A percentile compares a stretch with the other conserved stretches of the same genome.
Conservation (phyloP, 345 rosid species). For the Kernera saxatilis region DNA sequence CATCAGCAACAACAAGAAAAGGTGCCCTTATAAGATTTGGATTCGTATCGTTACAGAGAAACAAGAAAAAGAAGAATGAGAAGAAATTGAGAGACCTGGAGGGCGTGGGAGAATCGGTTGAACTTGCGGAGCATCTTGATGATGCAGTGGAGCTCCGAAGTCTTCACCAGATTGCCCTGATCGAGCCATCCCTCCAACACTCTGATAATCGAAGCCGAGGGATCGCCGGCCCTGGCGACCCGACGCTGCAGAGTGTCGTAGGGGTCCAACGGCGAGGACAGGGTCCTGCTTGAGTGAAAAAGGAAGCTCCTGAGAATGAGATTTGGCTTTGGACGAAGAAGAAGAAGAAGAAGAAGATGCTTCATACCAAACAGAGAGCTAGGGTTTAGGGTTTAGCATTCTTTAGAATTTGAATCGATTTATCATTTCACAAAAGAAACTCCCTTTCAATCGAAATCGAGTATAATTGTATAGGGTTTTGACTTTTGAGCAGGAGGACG, state of each 20-base stretch:
- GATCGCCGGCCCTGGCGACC: slow-evolving; percentile 35
- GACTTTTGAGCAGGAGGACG: too few species aligned
- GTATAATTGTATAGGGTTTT: not conserved
- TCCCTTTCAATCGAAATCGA: too few species aligned
- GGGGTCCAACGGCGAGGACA: slow-evolving; percentile 5
- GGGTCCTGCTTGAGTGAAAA: not conserved
- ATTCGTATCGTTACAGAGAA: too few species aligned
- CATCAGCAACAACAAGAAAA: not conserved
- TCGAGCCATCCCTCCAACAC: slow-evolving; percentile 51
- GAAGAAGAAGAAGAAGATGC: slow-evolving; percentile 9
- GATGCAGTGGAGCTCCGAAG: slow-evolving; percentile 27
- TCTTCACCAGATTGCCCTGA: slow-evolving; percentile 33
- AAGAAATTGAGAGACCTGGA: slow-evolving; percentile 36
- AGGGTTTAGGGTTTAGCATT: too few species aligned
- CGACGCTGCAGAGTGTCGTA: slow-evolving; percentile 34
- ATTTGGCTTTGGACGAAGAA: slow-evolving; percentile 7
- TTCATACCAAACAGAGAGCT: too few species aligned
- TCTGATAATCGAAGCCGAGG: slow-evolving; percentile 29
- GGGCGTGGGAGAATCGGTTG: slow-evolving; percentile 44
- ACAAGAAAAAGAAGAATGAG: not conserved
- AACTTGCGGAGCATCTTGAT: slow-evolving; percentile 38
- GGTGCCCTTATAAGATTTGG: not conserved
- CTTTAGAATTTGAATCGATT: not conserved
- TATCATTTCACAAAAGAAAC: too few species aligned
- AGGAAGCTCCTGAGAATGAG: not conserved